These are phyloP conservation scores for Rugiboletus extremiorientalis DNA, from an alignment of 1,284 basidiomycete genomes.

Conservation along the genomic window DNA sequence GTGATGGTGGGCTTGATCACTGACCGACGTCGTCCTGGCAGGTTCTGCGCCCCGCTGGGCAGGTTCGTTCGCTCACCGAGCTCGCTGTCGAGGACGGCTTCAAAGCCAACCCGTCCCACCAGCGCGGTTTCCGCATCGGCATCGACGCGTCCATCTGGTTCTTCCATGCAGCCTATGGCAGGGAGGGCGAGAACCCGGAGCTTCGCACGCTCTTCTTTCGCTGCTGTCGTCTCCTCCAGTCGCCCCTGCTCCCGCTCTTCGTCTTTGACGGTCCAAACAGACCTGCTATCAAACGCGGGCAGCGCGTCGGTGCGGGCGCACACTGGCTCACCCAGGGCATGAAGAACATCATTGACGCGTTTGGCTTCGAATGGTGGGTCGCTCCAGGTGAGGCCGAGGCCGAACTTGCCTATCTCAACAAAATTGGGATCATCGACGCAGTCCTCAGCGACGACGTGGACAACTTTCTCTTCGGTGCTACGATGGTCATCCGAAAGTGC, in stretches of 20 bases:
- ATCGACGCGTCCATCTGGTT: constrained; percentile 86
- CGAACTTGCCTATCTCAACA: constrained; percentile 87
- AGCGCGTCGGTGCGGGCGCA: constrained; percentile 60
- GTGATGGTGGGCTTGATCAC: background rate
- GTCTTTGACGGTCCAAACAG: constrained; percentile 92
- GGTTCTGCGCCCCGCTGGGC: constrained; percentile 64
- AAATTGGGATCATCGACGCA: constrained; percentile 82
- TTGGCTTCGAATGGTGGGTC: constrained; percentile 86
- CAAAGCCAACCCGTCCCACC: constrained; percentile 52
- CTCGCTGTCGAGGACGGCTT: constrained; percentile 72
- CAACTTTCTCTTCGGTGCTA: constrained; percentile 88
- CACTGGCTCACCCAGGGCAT: constrained; percentile 68
- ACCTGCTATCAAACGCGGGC: constrained; percentile 82
- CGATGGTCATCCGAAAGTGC: constrained; percentile 76
- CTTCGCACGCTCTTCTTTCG: constrained; percentile 75
- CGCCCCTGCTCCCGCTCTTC: constrained; percentile 86
- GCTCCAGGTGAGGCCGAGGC: constrained; percentile 97
- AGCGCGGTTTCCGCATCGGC: constrained; percentile 68
- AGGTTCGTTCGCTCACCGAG: constrained; percentile 64
- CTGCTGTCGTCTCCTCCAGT: constrained; percentile 69
- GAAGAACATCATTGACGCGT: constrained; percentile 82
- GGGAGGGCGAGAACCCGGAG: constrained; percentile 78
- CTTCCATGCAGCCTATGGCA: constrained; percentile 72
- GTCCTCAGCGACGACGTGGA: constrained; percentile 94
- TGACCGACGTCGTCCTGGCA: constrained; percentile 25